These are phyloP conservation scores for Trametes elegans DNA, from an alignment of 768 basidiomycete species.

Conservation along the genomic window DNA sequence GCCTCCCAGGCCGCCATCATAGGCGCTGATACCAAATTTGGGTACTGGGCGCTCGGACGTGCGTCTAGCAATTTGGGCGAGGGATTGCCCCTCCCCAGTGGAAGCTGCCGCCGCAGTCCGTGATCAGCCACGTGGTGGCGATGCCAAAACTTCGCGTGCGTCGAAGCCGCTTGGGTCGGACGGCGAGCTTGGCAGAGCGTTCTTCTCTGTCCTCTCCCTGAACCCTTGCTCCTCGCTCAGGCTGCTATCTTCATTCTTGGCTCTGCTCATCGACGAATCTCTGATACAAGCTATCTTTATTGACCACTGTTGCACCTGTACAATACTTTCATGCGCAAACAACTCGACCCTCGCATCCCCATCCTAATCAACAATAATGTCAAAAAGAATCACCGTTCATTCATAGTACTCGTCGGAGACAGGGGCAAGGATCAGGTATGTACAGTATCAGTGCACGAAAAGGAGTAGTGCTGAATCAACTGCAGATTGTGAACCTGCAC, in stretches of 20 bases:
- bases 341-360: constrained; percentile 90
- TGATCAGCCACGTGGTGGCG: neutral
- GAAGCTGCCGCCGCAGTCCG: neutral
- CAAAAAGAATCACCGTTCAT: constrained; percentile 87
- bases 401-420: constrained; percentile 96
- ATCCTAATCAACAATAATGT: constrained; percentile 93
- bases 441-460: neutral
- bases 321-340: constrained; percentile 62
- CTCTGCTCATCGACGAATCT: neutral
- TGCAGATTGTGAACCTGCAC: constrained; percentile 89
- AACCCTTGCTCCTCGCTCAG: neutral
- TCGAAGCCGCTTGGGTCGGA: neutral
- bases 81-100: no score
- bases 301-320: neutral
- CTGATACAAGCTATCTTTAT: neutral
- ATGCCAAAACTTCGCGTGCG: constrained; percentile 2
- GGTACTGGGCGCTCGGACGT: no score
- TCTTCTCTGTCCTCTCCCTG: neutral
- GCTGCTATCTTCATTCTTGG: neutral
- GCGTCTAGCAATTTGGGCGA: no score
- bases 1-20: no score
- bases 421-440: constrained; percentile 85
- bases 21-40: no score
- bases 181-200: neutral
- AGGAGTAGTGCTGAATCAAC: neutral